Base-by-base conservation (phyloP, 306 rosid genomes). In the Gynostemma pentaphyllum region DNA sequence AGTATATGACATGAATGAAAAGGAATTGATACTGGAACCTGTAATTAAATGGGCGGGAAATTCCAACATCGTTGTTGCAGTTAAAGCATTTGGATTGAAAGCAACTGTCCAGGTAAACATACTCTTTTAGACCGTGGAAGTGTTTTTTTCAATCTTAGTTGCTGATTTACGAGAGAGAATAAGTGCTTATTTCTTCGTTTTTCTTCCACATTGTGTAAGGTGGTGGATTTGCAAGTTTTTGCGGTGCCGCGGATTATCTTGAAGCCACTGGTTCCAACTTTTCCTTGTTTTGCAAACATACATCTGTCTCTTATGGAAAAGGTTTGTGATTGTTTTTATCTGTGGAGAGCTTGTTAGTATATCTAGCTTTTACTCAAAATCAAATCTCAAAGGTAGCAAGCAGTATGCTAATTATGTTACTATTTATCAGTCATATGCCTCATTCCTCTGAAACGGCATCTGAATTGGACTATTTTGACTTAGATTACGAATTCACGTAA, bases 41-140 rank as follows among this genome's bases (percentile, higher is more conserved):
- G 73, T 78, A 24, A 71, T 94, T 66, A 88, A 80, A 76, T 88
- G 97, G 99, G 95, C 90, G 50, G 88, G 95, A 45, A 88, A 92
- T 77, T 90, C 96, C 63, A 72, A 84, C 78, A 81, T 92, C 67
- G 81, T 87, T 75, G 56, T 88, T 77, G 64, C 62, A 32, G 36
- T 92, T 46, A 68, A 82, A 2, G 32, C 84, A 65, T 70, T 80
- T 27, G 85, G 96, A 68, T 39, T 88, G 65, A 67, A 55, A 57
- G 81, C 87, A 66, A 72, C 75, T 53, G 57, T 84, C 71, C 96
- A 88, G 96, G 96, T 92, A 66, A 77, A 70, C 48, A 2, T 32
- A 51, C 30, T 29, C 48, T 22, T 45, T 48, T 49, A 6, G 46
- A 48, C 21, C 5, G 26, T 15, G 40, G 21, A 19, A 79, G 71